Base-by-base conservation (phyloP, 257 asterid species). In the Avicennia marina region DNA sequence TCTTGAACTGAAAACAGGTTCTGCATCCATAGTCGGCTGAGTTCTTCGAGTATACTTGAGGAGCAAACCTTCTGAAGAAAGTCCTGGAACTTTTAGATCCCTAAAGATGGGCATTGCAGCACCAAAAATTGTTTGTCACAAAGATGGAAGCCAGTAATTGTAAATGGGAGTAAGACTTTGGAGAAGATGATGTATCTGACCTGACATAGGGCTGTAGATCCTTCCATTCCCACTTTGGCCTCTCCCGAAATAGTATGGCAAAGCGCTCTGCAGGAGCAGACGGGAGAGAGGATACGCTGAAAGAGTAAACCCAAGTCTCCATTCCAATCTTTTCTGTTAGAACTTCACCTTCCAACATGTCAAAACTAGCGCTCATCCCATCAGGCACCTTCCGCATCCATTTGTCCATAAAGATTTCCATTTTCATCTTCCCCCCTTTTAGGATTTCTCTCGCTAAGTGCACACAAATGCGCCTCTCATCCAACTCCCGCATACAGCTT, bases 261-360 rank as follows among this genome's bases (percentile, higher is more conserved):
- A 55, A 55, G 4, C 61, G 61, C 45, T 93, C 95, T 6, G 75
- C 76, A 6, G 97, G 98, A 34, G 80, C 53, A 6, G 84, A 88
- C 0, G 98, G 86, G 58, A 88, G 83, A 64, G 95, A 78, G 24
- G 83, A 80, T 10, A 78, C 74, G 36, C 95, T 55, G 22, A 55
- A 93, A 13, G 77, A 63, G 46, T 81, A 80, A 34, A 93, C 72
- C 61, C 85, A 62, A 36, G 80, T 83, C 72, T 81, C 95, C 42
- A 83, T 58, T 47, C 97, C 97, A 21, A 85, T 47, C 82, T 67
- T 88, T 53, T 91, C 95, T 0, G 72, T 80, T 13, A 91, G 75
- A 54, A 88, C 85, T 71, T 88, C 98, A 17, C 98, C 98, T 83
- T 83, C 95, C 59, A 91, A 77, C 82, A 91, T 79, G 55, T 78